Evolutionary conservation across 1,284 basidiomycete genomes (phyloP), one percentile per base, ranked within the genome.

Genomic region (Kalmanozyma brasiliensis): DNA sequence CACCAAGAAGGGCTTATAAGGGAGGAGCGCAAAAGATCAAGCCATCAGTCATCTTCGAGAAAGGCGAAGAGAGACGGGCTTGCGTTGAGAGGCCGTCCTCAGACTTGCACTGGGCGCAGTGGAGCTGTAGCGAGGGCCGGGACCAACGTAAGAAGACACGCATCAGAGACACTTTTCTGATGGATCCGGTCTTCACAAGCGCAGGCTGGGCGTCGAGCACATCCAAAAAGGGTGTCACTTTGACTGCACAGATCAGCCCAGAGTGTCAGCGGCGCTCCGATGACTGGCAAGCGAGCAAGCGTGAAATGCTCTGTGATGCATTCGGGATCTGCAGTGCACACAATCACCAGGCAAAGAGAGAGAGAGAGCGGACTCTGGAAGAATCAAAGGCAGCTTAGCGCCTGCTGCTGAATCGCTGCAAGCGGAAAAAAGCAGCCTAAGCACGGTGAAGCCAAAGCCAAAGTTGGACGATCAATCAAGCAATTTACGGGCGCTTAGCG

Each of bases 261-360:
- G n/a, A n/a, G 26, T 37, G 17, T 48, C 36, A 24, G 45, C 53
- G 44, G 53, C 45, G 42, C 41, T 43, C 11, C 29, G 26, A 30
- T 10, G 20, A 4, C 16, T 5, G 8, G 17, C n/a, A 30, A 1
- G 24, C 20, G 42, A n/a, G 19, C 11, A 43, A 23, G 32, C 14
- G 14, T 29, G 14, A 22, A 34, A 23, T 20, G 49, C 45, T 49
- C 49, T 42, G 38, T 35, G 43, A 40, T 46, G 36, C 20, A 16
- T 23, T 37, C 49, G 38, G 45, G 57, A 52, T 59, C 57, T 59
- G 44, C 57, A 52, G 14, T 26, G 32, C 42, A 43, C 49, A 41
- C 32, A 43, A 32, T 37, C 33, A 35, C 30, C 22, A 41, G 56
- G 5, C 13, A 19, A 30, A 40, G 17, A 23, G 26, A 48, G 46